Evolutionary conservation across 441 rosid species (phyloP).

Genomic region (Arabidopsis lyrata): DNA sequence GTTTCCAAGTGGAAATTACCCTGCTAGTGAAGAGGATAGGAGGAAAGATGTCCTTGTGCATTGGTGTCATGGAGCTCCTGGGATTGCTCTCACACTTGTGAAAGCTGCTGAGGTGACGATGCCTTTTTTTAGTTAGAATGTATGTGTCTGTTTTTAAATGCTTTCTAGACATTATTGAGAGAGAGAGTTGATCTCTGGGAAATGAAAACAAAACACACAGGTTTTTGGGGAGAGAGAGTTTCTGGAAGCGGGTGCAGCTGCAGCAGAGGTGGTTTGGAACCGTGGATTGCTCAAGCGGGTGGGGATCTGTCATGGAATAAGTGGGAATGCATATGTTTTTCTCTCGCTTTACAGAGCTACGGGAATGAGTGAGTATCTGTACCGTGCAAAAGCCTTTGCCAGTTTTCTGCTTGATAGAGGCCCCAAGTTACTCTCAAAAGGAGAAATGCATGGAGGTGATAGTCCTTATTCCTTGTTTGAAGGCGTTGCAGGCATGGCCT

Average conservation of each 20-base stretch:
- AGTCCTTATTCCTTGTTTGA: constrained; percentile 66
- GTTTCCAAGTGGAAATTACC: constrained; percentile 64
- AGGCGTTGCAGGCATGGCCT: constrained; percentile 82
- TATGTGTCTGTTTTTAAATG: neutral
- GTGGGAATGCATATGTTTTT: constrained; percentile 65
- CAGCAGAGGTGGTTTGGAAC: constrained; percentile 68
- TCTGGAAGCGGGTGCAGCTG: constrained; percentile 56
- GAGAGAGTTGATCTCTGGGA: neutral
- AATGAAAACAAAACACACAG: constrained; percentile 44
- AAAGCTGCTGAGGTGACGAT: constrained; percentile 63
- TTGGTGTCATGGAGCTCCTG: constrained; percentile 83
- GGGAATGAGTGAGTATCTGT: constrained; percentile 53
- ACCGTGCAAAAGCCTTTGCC: constrained; percentile 69
- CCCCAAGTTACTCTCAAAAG: constrained; percentile 52
- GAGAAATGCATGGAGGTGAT: constrained; percentile 69
- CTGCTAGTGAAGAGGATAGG: constrained; percentile 59
- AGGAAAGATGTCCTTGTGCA: constrained; percentile 61
- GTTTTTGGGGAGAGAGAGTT: constrained; percentile 58
- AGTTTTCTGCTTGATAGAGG: constrained; percentile 64
- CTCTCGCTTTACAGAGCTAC: constrained; percentile 57
- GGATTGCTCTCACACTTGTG: constrained; percentile 59
- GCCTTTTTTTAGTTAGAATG: neutral
- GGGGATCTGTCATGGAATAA: constrained; percentile 74
- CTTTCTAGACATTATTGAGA: neutral
- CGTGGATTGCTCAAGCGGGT: constrained; percentile 70